Evolutionary conservation across 352 stramenopile species (phyloP), one percentile per base, ranked within the genome.

Genomic region (Aphanomyces stellatus): DNA sequence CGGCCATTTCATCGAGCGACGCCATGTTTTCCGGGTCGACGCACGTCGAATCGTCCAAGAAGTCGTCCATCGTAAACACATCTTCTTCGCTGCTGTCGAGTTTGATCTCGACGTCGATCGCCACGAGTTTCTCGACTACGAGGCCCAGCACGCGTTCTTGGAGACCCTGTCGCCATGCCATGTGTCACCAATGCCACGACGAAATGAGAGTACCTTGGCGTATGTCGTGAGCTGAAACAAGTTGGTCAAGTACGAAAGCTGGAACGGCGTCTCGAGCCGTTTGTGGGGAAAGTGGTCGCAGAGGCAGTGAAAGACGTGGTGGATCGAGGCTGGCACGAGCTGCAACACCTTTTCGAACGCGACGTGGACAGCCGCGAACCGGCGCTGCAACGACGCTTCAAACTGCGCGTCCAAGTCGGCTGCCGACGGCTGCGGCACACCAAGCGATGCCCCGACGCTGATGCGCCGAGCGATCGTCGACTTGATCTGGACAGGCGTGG

Each of bases 101-200:
- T 62, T 90, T 90, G 64, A 96, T 96, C 59, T 96, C 88, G 27
- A 96, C 87, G 65, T 96, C 88, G 13, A 96, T 88, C 8, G 81
- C 77, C 37, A 95, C 87, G 5, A 96, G 72, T 48, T 87, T 81
- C 59, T 96, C 88, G 22, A 93, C 80, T 51, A 95, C 77, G n/a
- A 96, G 69, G 11, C 72, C 81, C 13, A 96, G 78, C n/a, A 93
- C 79, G 46, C 85, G 86, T 59, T 96, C 86, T 40, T 88, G 81
- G 4, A 96, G 69, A 5, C 79, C 79, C 15, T 80, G 68, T 19
- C 53, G 10, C 25, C 46, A 53, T 43, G 17, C 17, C 37, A 8
- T 17, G 17, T 43, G 8, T 10, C 42, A 37, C 30, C n/a, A 30
- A 37, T 37, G 10, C 49, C 19, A 57, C 3, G 15, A 5, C 13